phyloP scores from a whole-genome alignment of 495 filamentous ascomycete genomes.

The Margaritispora aquatica region DNA sequence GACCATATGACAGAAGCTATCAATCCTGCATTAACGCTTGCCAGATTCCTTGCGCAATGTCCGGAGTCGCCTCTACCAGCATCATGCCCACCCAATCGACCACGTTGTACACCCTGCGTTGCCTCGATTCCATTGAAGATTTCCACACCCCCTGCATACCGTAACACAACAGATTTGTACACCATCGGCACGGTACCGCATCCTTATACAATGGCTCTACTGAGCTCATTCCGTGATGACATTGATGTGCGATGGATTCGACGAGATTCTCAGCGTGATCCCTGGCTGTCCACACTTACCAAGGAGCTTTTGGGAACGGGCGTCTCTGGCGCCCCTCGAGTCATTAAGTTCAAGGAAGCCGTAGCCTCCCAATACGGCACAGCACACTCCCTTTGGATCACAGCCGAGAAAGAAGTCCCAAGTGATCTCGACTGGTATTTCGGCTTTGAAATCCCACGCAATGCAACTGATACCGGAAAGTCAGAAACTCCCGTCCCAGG shows the following conservation, averaged over 20 bases:
- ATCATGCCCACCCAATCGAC: slow-evolving; percentile 82
- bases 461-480: slow-evolving; percentile 42
- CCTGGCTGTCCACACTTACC: slow-evolving; percentile 73
- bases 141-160: slow-evolving; percentile 49
- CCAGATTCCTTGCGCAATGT: slow-evolving; percentile 66
- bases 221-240: slow-evolving; percentile 43
- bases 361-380: slow-evolving; percentile 59
- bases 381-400: slow-evolving; percentile 69
- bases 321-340: slow-evolving; percentile 53
- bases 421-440: slow-evolving; percentile 80
- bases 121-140: slow-evolving; percentile 48
- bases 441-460: slow-evolving; percentile 70
- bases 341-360: slow-evolving; percentile 72
- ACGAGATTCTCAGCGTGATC: slow-evolving; percentile 67
- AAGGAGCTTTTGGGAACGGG: slow-evolving; percentile 56
- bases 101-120: slow-evolving; percentile 68
- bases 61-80: slow-evolving; percentile 59
- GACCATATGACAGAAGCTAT: slow-evolving; percentile 66
- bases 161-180: slow-evolving; percentile 59
- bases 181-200: slow-evolving; percentile 86
- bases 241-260: slow-evolving; percentile 65
- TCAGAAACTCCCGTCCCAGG: slow-evolving; percentile 40
- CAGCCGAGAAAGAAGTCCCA: slow-evolving; percentile 56
- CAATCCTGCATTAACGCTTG: slow-evolving; percentile 62
- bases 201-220: slow-evolving; percentile 70